Conservation (phyloP, 441 rosid species). For the Viola pubescens region DNA sequence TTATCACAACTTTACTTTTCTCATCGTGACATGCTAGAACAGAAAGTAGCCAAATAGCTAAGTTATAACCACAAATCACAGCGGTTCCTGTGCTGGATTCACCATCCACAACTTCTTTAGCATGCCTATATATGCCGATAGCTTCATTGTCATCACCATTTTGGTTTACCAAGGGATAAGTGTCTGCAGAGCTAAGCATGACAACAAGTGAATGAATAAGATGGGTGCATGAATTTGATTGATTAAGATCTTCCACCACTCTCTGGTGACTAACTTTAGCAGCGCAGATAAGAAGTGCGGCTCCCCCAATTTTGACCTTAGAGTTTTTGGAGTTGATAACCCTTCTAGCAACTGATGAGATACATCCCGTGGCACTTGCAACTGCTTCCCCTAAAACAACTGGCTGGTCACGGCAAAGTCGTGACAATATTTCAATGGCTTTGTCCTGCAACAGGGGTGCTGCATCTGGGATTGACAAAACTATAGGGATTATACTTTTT, state of each 20-base stretch:
- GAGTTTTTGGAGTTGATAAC: conserved; percentile 50
- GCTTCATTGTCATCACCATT: conserved; percentile 40
- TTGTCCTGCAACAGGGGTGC: conserved; percentile 85
- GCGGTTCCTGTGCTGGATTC: conserved; percentile 43
- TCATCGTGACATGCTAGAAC: conserved; percentile 91
- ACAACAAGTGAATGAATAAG: conserved; percentile 79
- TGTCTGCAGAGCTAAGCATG: conserved; percentile 51
- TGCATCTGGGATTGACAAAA: conserved; percentile 66
- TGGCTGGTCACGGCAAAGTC: conserved; percentile 83
- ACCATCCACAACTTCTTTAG: conserved; percentile 47
- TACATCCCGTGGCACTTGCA: conserved; percentile 56
- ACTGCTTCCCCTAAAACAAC: conserved; percentile 74
- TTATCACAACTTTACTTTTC: conserved; percentile 65
- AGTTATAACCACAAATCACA: conserved; percentile 59
- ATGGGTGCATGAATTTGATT: conserved; percentile 49
- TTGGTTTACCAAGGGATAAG: conserved; percentile 43
- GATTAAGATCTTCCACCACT: conserved; percentile 82
- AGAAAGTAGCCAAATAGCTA: conserved; percentile 92
- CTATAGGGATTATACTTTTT: conserved; percentile 72
- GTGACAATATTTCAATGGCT: conserved; percentile 85
- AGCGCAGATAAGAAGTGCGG: conserved; percentile 92
- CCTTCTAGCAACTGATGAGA: conserved; percentile 65
- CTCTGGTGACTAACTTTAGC: conserved; percentile 82
- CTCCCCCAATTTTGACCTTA: conserved; percentile 91
- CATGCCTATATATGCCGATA: conserved; percentile 56